Conservation (phyloP, 805 yeast genomes). For the Pichia rugopelliculosa region DNA sequence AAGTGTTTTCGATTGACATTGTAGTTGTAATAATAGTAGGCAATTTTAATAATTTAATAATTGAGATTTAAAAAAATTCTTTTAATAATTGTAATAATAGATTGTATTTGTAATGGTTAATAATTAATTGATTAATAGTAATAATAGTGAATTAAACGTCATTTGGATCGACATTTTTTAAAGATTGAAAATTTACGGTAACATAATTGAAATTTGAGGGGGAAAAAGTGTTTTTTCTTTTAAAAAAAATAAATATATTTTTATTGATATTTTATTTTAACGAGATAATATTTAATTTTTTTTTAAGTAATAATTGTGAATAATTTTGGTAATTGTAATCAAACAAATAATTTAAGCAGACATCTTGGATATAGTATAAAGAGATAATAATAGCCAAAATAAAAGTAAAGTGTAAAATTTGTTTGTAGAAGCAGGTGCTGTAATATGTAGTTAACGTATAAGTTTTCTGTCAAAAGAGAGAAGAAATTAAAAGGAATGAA, state of each 20-base stretch:
- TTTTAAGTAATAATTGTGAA: conserved; percentile 1
- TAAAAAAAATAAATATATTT: not conserved
- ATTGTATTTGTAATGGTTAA: not conserved
- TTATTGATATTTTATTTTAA: conserved; percentile 12
- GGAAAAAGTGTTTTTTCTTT: not conserved
- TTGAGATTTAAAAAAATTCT: too few relatives aligned
- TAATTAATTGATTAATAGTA: not conserved
- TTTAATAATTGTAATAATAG: not conserved
- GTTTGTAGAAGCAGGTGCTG: conserved; percentile 10
- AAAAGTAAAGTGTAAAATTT: not conserved
- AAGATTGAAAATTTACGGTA: not conserved
- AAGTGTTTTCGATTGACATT: not conserved
- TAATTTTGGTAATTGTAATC: conserved; percentile 1
- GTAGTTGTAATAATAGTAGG: not conserved
- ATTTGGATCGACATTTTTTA: not conserved
- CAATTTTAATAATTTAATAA: not conserved
- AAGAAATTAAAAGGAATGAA: too few relatives aligned
- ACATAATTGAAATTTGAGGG: not conserved
- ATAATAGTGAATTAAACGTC: not conserved
- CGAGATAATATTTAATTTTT: not conserved
- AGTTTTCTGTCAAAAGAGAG: not conserved
- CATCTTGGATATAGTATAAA: conserved; percentile 14
- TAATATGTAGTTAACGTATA: not conserved
- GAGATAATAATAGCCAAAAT: not conserved
- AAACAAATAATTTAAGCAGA: conserved; percentile 16